These are phyloP conservation scores for Mycena pura DNA, from an alignment of 768 basidiomycete genomes.

Conservation along the genomic window DNA sequence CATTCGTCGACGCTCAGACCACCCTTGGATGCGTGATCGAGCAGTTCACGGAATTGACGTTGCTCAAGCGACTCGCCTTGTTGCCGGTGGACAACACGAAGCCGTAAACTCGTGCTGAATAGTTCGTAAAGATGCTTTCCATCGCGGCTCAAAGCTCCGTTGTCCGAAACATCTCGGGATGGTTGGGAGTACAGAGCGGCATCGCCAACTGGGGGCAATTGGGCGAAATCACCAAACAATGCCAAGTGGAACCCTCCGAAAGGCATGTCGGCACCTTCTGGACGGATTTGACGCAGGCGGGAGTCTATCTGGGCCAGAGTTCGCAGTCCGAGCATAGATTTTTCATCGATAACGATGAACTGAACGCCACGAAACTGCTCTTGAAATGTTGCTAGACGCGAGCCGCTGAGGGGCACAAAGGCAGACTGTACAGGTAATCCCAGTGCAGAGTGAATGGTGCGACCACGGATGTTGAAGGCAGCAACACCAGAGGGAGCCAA, in stretches of 20 bases:
- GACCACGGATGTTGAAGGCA: conserved; percentile 7
- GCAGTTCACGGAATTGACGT: not conserved
- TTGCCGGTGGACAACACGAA: conserved; percentile 14
- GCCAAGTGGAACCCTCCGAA: conserved; percentile 16
- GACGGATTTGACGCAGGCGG: conserved; percentile 8
- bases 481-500: conserved; percentile 15
- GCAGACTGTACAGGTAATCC: not conserved
- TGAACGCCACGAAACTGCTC: not conserved
- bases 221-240: conserved; percentile 20
- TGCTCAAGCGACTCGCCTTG: conserved; percentile 10
- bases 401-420: conserved; percentile 7
- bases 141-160: not conserved
- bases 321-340: conserved; percentile 11
- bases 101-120: conserved; percentile 4
- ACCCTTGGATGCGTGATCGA: conserved; percentile 12
- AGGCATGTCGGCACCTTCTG: not conserved
- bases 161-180: too few relatives aligned
- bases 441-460: conserved; percentile 12
- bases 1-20: conserved; percentile 8
- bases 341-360: conserved; percentile 11
- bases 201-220: conserved; percentile 22
- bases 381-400: conserved; percentile 2
- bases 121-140: conserved; percentile 11
- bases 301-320: conserved; percentile 13
- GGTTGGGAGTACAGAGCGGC: conserved; percentile 5